Evolutionary conservation across 352 stramenopile species (phyloP).

Genomic region (Phytophthora cryptogea): DNA sequence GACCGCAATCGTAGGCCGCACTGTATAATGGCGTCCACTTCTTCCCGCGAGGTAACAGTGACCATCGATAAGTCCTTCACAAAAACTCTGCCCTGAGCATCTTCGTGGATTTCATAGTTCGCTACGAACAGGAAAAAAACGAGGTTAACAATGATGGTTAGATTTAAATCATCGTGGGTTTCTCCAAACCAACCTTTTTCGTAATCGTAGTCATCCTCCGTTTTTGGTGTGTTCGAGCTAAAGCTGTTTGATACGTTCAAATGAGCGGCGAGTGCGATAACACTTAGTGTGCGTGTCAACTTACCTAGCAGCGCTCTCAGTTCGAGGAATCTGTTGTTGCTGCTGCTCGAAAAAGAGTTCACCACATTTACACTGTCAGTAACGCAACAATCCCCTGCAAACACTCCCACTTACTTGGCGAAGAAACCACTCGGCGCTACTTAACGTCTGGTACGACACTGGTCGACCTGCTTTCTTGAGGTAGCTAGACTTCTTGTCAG

Average conservation of each 20-base stretch:
- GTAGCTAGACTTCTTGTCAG: constrained; percentile 43
- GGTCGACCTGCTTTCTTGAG: constrained; percentile 67
- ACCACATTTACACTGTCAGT: neutral
- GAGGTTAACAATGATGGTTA: constrained; percentile 3
- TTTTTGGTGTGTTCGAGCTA: constrained; percentile 50
- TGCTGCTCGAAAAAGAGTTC: constrained; percentile 2
- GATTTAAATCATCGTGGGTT: neutral
- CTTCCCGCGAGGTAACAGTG: constrained; percentile 84
- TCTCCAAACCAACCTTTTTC: constrained; percentile 56
- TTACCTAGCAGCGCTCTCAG: constrained; percentile 66
- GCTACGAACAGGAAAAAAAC: constrained; percentile 28
- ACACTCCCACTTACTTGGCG: constrained; percentile 48
- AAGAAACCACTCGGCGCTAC: constrained; percentile 83
- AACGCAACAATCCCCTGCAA: neutral
- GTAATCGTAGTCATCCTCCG: constrained; percentile 83
- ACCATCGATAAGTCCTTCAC: constrained; percentile 94
- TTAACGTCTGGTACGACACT: constrained; percentile 82
- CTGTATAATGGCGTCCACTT: constrained; percentile 87
- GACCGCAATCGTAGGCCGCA: constrained; percentile 86
- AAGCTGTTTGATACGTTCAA: constrained; percentile 42
- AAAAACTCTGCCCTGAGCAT: constrained; percentile 91
- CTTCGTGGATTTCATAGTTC: constrained; percentile 93
- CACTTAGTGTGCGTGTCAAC: neutral
- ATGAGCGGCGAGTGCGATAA: neutral
- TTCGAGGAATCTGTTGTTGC: constrained; percentile 70